These are phyloP conservation scores for Cryptococcus sp. DNA, from an alignment of 1,284 basidiomycete species.

Conservation along the genomic window DNA sequence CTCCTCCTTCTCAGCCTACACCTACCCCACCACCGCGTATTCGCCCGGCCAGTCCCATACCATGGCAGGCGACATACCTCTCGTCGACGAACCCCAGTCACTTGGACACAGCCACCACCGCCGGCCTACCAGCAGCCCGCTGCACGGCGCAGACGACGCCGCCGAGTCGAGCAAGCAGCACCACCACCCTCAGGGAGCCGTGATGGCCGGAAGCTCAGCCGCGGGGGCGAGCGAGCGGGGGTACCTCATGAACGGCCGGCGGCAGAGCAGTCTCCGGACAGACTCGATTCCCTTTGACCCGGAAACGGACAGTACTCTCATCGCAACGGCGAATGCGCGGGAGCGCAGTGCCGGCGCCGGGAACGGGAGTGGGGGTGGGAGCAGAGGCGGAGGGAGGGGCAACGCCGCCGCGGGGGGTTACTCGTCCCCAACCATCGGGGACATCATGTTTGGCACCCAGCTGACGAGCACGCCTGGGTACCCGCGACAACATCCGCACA, in stretches of 20 bases:
- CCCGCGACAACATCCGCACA: not conserved
- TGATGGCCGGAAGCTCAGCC: too few relatives aligned
- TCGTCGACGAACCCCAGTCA: conserved; percentile 31
- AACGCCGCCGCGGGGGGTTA: not conserved
- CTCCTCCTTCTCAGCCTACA: conserved; percentile 1
- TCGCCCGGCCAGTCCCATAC: not conserved
- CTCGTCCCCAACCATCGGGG: conserved; percentile 17
- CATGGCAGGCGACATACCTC: not conserved
- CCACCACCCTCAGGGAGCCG: conserved; percentile 4
- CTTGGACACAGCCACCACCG: conserved; percentile 6
- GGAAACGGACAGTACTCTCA: conserved; percentile 34
- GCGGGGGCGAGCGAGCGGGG: not conserved
- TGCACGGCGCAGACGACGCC: too few relatives aligned
- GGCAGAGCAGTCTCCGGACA: conserved; percentile 20
- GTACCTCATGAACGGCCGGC: not conserved
- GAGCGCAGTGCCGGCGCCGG: not conserved
- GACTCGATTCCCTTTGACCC: conserved; percentile 44
- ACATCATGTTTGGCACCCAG: conserved; percentile 21
- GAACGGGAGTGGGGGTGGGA: too few relatives aligned
- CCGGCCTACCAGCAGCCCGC: conserved; percentile 7
- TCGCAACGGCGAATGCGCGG: conserved; percentile 25
- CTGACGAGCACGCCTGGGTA: not conserved
- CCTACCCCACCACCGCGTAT: not conserved
- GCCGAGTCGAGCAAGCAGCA: not conserved
- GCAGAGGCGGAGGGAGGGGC: not conserved